Percentiles rank a stretch among this genome's conserved stretches.
Conservation (phyloP, 345 rosid species). For the Populus ilicifolia region DNA sequence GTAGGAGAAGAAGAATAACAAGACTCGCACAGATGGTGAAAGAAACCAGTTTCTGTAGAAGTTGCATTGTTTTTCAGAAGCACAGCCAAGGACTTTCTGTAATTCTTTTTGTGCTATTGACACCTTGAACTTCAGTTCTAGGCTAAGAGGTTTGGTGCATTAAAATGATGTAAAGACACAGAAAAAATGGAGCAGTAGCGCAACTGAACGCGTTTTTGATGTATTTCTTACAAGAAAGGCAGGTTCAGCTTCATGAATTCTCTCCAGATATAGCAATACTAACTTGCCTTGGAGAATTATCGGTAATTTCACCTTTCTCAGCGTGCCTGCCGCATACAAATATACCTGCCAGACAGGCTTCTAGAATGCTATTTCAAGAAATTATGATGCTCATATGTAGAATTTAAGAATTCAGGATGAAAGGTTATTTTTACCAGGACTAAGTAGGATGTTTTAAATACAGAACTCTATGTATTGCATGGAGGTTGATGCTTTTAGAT, state of each 20-base stretch:
- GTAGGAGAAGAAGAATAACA: slow-evolving; percentile 19
- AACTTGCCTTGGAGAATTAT: neutral
- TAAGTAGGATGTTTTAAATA: slow-evolving; percentile 1
- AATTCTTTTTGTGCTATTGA: neutral
- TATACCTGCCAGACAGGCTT: neutral
- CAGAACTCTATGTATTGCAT: slow-evolving; percentile 12
- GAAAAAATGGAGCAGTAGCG: neutral
- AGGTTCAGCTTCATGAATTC: neutral
- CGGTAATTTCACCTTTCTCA: neutral
- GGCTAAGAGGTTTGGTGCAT: neutral
- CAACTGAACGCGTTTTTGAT: neutral
- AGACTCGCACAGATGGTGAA: slow-evolving; percentile 14
- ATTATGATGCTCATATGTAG: neutral
- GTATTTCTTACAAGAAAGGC: neutral
- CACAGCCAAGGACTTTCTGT: neutral
- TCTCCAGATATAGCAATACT: neutral
- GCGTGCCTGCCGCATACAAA: neutral
- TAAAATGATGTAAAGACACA: neutral
- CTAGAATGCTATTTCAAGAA: neutral
- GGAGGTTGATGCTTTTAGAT: slow-evolving; percentile 17
- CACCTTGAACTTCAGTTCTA: neutral
- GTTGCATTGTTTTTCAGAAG: slow-evolving; percentile 25
- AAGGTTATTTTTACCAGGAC: neutral
- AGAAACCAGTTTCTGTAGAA: slow-evolving; percentile 23
- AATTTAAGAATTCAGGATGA: neutral